Conservation (phyloP, 768 basidiomycete species). For the Suillus fuscotomentosus region DNA sequence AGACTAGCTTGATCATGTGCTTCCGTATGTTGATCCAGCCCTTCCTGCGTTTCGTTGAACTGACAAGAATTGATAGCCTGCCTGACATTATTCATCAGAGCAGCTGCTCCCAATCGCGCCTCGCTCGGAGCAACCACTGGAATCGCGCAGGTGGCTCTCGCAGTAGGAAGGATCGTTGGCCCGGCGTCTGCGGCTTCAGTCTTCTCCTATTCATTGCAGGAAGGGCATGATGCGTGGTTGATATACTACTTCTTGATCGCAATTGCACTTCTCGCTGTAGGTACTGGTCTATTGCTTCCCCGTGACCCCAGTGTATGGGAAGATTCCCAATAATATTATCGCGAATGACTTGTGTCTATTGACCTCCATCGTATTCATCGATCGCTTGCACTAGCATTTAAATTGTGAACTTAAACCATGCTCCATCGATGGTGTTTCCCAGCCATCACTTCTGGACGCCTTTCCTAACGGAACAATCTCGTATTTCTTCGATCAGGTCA, state of each 20-base stretch:
- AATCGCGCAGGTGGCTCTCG: neutral
- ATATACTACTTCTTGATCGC: neutral
- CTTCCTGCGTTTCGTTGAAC: neutral
- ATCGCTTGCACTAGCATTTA: constrained; percentile 44
- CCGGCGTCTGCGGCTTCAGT: neutral
- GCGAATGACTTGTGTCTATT: neutral
- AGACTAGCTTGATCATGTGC: constrained; percentile 25
- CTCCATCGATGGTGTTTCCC: constrained; percentile 96
- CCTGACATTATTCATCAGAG: neutral
- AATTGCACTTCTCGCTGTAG: neutral
- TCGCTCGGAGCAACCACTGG: neutral
- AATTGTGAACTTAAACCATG: constrained; percentile 94
- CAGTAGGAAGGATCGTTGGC: neutral
- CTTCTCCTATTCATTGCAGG: neutral
- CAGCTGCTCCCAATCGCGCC: constrained; percentile 7
- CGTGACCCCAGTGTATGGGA: neutral
- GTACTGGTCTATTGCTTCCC: neutral
- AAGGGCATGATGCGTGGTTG: neutral
- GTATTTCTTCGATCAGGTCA: constrained; percentile 95
- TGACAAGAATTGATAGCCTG: neutral
- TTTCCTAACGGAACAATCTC: constrained; percentile 87
- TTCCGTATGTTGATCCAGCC: constrained; percentile 23
- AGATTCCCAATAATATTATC: neutral
- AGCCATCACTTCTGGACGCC: constrained; percentile 86
- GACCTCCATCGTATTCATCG: neutral